Evolutionary conservation across 2,329 filamentous ascomycete genomes (phyloP), one percentile per base, ranked within the genome.

Genomic region (Arthrobotrys musiformis): DNA sequence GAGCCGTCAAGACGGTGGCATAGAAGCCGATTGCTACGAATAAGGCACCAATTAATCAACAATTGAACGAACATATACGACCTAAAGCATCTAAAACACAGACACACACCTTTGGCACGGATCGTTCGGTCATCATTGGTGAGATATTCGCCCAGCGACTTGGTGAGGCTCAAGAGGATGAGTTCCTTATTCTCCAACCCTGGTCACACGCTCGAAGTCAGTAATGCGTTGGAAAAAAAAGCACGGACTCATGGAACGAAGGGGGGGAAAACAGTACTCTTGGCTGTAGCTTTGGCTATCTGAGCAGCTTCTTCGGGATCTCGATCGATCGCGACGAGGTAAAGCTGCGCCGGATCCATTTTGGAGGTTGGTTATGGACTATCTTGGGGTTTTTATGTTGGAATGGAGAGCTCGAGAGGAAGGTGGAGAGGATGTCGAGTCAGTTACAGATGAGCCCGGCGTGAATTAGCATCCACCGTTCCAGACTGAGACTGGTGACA

Each of bases 101-200:
- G n/a, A n/a, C n/a, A n/a, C 75, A 85, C 83, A 81, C 88, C 87
- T 82, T 90, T 90, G n/a, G 86, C 86, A 42, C 90, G 86, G 48
- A 88, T 84, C 13, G 86, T 85, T 22, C 85, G 85, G 83, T 91
- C 89, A 80, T 90, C 89, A 82, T 90, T 88, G 79, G 90, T 91
- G 81, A 91, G 86, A 80, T 90, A 91, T 82, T 90, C 89, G 19
- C 88, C 88, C 33, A 91, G 84, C 50, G 88, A 89, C 81, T 90
- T 88, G 67, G 91, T 87, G 60, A 91, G 83, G 66, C 87, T 86
- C 69, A 91, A 85, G 35, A 91, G 84, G 79, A 88, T 90, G 63
- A 88, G 84, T 80, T 90, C 85, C 79, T 88, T 89, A 80, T 83
- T 85, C 81, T 89, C 86, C 76, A 91, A 84, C 82, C 87, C 88